Base-by-base conservation (phyloP, 352 stramenopile species). In the Globisporangium nunn region DNA sequence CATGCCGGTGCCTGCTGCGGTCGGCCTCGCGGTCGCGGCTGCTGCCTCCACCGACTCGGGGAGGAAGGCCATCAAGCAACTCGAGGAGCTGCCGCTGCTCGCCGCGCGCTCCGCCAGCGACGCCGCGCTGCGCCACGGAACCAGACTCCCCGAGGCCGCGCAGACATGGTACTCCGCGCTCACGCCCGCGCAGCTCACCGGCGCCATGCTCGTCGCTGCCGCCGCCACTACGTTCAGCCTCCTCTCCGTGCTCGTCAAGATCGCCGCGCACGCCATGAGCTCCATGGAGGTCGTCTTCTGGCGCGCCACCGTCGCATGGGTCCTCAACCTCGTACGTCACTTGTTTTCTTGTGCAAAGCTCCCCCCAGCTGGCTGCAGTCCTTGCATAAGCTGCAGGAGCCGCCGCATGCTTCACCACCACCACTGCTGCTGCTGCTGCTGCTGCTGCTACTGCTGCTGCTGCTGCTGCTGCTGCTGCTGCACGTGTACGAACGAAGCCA, bases 271-370 rank as follows among this genome's bases (percentile, higher is more conserved):
- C 40, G 71, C 70, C n/a, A 66, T 91, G 58, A 64, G 75, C 39
- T 68, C 71, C 14, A 77, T 85, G 58, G 78, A 91, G 58, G 77
- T 64, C 18, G 63, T 88, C 50, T 91, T 87, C 57, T 91, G 78
- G 78, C 75, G 74, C 14, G 81, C 72, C 5, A 57, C 80, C 40
- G 68, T 83, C 12, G 72, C 74, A 12, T 85, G 63, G 71, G 4
- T 85, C 11, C 54, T 87, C 39, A 87, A 72, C 28, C 30, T 83
- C 2, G 77, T 84, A 70, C 49, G 68, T 60, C n/a, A n/a, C n/a
- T n/a, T n/a, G n/a, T n/a, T n/a, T n/a, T n/a, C n/a, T n/a, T n/a
- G n/a, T n/a, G n/a, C n/a, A n/a, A n/a, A n/a, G n/a, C 31, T 12
- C 35, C 35, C 7, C 10, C 8, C 7, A 40, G 15, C 14, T 39